Base-by-base conservation (phyloP, 345 rosid species). In the Acer negundo region DNA sequence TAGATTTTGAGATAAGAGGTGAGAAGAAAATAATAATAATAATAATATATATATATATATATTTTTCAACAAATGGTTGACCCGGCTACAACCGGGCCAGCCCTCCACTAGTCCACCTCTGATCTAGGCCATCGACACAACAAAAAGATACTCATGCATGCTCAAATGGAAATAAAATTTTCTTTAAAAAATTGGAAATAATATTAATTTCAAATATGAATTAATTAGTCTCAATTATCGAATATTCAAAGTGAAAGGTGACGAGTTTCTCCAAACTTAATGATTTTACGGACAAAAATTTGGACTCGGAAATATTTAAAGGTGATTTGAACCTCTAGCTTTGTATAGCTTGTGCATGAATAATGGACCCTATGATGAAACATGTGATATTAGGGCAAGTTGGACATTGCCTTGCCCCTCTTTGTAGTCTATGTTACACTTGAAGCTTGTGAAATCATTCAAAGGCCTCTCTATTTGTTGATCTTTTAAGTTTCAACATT, bases 331-430 rank as follows among this genome's bases (percentile, higher is more conserved):
- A 49, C 38, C n/a, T n/a, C 62, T 58, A 58, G n/a, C n/a, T n/a
- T n/a, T 58, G 6, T n/a, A n/a, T n/a, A n/a, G 17, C 70, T n/a
- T 67, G 24, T 67, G 70, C 70, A n/a, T 67, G 11, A 73, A 72
- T 56, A 40, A 73, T 73, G 59, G 23, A 74, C 47, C 51, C 23
- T 74, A 51, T 40, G 62, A 73, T 61, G 40, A 35, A 82, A 75
- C 82, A 75, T 72, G 82, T 82, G 85, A 82, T 62, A 42, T 59
- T 9, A 59, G 8, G n/a, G 12, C 24, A 73, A 73, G 68, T 24
- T 73, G 76, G 24, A 24, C 13, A 62, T 20, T 24, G 23, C 47
- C 64, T 69, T 76, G 67, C 49, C 84, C 44, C 56, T 44, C 71
- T 31, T 64, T 64, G 44, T 56, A 17, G 17, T 22, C 31, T 2